These are phyloP conservation scores for Hymenoscyphus fructigenus DNA, from an alignment of 2,329 filamentous ascomycete genomes.

Conservation along the genomic window DNA sequence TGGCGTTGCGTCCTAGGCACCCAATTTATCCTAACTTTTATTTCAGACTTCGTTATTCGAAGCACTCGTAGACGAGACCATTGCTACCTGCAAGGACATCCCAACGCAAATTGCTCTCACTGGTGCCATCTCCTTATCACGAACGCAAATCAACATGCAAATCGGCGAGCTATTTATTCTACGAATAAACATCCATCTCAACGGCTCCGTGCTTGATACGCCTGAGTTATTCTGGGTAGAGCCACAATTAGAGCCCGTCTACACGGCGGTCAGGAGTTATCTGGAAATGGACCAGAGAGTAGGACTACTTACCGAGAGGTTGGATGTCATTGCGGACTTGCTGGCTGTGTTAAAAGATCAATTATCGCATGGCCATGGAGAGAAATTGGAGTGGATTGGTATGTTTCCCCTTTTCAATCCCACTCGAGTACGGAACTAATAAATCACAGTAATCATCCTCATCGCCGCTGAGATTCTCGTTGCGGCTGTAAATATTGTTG, in stretches of 20 bases:
- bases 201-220: slow-evolving; percentile 93
- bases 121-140: slow-evolving; percentile 84
- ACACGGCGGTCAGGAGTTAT: slow-evolving; percentile 92
- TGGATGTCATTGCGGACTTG: slow-evolving; percentile 92
- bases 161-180: slow-evolving; percentile 98
- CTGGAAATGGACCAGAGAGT: slow-evolving; percentile 98
- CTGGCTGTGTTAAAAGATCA: slow-evolving; percentile 94
- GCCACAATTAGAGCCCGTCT: slow-evolving; percentile 93
- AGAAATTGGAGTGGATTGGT: slow-evolving; percentile 90
- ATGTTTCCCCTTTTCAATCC: slow-evolving; percentile 38
- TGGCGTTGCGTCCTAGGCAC: background rate
- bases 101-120: slow-evolving; percentile 90
- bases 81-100: slow-evolving; percentile 89
- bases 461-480: slow-evolving; percentile 95
- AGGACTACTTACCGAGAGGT: slow-evolving; percentile 78
- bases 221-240: slow-evolving; percentile 99
- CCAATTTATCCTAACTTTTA: slow-evolving; percentile 6
- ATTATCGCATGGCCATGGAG: slow-evolving; percentile 86
- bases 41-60: slow-evolving; percentile 89
- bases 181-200: slow-evolving; percentile 95
- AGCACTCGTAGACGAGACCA: slow-evolving; percentile 89
- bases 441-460: slow-evolving; percentile 74
- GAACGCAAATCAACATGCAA: slow-evolving; percentile 97
- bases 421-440: slow-evolving; percentile 1
- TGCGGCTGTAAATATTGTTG: slow-evolving; percentile 89